Evolutionary conservation across 371 early-diverging fungal species (phyloP), one percentile per base, ranked within the genome.

Genomic region (Entomophthora muscae): DNA sequence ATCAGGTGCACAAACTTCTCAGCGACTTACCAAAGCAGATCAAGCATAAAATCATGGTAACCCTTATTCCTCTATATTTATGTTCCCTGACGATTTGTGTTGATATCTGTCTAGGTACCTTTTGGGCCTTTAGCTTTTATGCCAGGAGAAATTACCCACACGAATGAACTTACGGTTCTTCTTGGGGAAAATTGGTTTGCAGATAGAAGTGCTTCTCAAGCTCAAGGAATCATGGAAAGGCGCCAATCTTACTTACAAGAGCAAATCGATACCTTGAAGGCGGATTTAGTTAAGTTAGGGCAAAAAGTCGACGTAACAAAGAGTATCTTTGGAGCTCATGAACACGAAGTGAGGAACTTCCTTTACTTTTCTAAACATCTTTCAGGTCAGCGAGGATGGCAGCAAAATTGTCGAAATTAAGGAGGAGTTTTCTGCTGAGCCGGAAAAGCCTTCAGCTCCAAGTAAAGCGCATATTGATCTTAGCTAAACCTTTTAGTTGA

Each of bases 151-250:
- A 61, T 95, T 3, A 72, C 91, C 30, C 88, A 90, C 66, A 93
- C 95, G 3, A 91, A 93, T 67, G 93, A 93, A 70, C 78, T 95
- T 12, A 69, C 84, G 26, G 90, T 89, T 0, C 69, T 85, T 28
- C 76, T 95, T 55, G 95, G 95, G 27, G 93, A 88, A 60, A 87
- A 91, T 70, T 93, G 88, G 84, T 95, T 91, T 70, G 88, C 78
- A 10, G 91, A 93, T 66, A 73, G 85, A 52, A 88, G 90, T 2
- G 83, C 85, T 0, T 73, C 71, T 32, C 87, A 95, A 67, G 90
- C 95, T 0, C 64, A 74, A 1, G 83, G 70, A 2, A 88, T 91
- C 17, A 78, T 89, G 0, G 70, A 75, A 23, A 76, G 92, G 28
- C 70, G 93, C 23, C 76, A 77, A 67, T 5, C 5, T 26, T 55